A percentile compares a stretch with the other conserved stretches of the same genome.
Evolutionary conservation across 2,329 filamentous ascomycete genomes (phyloP).

Genomic region (Metarhizium brunneum): DNA sequence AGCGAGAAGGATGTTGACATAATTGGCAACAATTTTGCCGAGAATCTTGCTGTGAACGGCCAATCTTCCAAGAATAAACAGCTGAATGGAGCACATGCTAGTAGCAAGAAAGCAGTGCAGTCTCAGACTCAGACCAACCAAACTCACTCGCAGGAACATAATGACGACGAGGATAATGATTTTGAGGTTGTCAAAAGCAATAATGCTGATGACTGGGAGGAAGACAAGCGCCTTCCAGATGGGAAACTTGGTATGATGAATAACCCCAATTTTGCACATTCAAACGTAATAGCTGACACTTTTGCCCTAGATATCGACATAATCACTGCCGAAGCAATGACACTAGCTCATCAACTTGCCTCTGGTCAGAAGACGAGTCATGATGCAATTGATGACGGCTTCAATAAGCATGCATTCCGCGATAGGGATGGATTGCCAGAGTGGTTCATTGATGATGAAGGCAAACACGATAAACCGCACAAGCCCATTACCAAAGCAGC

Average conservation of each 20-base stretch:
- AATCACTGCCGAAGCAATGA: conserved; percentile 99
- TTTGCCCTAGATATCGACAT: conserved; percentile 72
- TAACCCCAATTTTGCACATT: neutral
- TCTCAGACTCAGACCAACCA: conserved; percentile 7
- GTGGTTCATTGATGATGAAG: conserved; percentile 95
- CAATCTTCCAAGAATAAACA: neutral
- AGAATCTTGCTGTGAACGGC: neutral
- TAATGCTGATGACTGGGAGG: conserved; percentile 55
- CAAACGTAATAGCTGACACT: conserved; percentile 10
- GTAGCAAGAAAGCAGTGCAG: conserved; percentile 11
- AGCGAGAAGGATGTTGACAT: conserved; percentile 44
- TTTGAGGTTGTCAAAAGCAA: conserved; percentile 54
- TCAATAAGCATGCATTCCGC: conserved; percentile 87
- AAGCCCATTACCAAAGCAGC: conserved; percentile 89
- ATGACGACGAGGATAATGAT: conserved; percentile 33
- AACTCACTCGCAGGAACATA: conserved; percentile 3
- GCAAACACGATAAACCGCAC: conserved; percentile 70
- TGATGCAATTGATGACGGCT: conserved; percentile 81
- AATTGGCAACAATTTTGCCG: conserved; percentile 12
- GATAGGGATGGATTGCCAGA: conserved; percentile 88
- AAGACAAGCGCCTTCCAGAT: conserved; percentile 51
- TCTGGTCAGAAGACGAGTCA: conserved; percentile 71
- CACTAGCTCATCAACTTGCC: conserved; percentile 83
- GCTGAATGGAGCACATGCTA: neutral
- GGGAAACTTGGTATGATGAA: conserved; percentile 44